Base-by-base conservation (phyloP, 2,329 filamentous ascomycete genomes). In the Pseudogymnoascus sp. region DNA sequence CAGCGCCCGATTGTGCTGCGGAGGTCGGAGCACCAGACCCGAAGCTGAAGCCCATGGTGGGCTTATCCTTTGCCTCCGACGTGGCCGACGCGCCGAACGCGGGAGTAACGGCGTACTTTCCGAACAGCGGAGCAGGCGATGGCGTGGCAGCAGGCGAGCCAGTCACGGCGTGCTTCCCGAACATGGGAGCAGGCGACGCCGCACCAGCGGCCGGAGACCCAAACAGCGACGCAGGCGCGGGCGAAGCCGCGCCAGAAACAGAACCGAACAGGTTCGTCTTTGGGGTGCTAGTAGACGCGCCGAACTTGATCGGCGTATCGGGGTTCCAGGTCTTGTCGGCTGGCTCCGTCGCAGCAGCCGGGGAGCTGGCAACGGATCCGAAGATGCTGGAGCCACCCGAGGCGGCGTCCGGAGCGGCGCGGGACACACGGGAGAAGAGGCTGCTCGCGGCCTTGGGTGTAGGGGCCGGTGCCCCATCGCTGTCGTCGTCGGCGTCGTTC, bases 251-350 rank as follows among this genome's bases (percentile, higher is more conserved):
- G 27, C 45, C 45, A 1, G 45, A 33, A 18, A 52, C 45, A 42
- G 66, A 69, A 62, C 75, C 74, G 60, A 76, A 70, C 59, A 68
- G 64, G 58, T 62, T 62, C 52, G 64, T 13, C 61, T 65, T 15
- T 66, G 62, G 18, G 68, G 62, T 35, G 68, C 62, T 39, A 65
- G 67, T 68, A 59, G 70, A 64, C 45, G 76, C 72, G 10, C 76
- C 77, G 68, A 84, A 84, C 69, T 83, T 84, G 70, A 86, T 82
- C 2, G 82, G 82, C 1, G 73, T 77, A 61, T 76, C 74, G 7
- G 77, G 74, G 40, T 75, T 80, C 79, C 79, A 82, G 0, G 78
- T 81, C 55, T 80, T 76, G 66, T 81, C 76, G 18, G 69, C 66
- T 1, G 74, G 68, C 21, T 60, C 40, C 40, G 12, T 59, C 52